Base-by-base conservation (phyloP, 108 stramenopile species). In the Cyclotella cryptica region DNA sequence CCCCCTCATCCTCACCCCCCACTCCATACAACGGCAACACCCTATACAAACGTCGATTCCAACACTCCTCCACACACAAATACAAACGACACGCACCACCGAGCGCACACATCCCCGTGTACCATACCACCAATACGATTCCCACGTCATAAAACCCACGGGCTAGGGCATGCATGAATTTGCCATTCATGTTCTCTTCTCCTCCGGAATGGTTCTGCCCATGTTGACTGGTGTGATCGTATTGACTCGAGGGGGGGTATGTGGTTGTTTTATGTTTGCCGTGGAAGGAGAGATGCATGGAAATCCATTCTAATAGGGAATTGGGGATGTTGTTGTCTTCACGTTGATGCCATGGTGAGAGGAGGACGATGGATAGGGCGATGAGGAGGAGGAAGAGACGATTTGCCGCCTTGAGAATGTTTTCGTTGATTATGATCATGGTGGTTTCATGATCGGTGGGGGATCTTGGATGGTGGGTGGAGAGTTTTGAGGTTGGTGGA, bases 131-230 rank as follows among this genome's bases (percentile, higher is more conserved):
- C 13, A 68, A 10, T 10, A 53, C 51, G 9, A 68, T 35, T 29
- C 67, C 67, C 10, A 53, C 30, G 52, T 53, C 17, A 35, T 68
- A 68, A 24, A 68, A 68, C 30, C 67, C 67, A 30, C 67, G 39
- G 18, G 67, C 67, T 8, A 68, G 19, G 5, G 42, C 67, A 35
- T 65, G 42, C 24, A 43, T 10, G 21, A 65, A 45, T 45, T 21
- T 21, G 14, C 22, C 13, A 44, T 65, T 22, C 43, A 45, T 45
- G 30, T 43, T 6, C 24, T 65, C 64, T 0, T 65, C 13, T 24
- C 15, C 30, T 2, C 35, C 15, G 4, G 35, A 35, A 35, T 35
- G 35, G 6, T 6, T 35, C 8, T 30, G 7, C 13, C 19, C 35
- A 17, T 35, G 12, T 10, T 39, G 29, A 39, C 12, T 39, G 35